phyloP scores from a whole-genome alignment of 495 filamentous ascomycete genomes.

The Neurospora hispaniola region DNA sequence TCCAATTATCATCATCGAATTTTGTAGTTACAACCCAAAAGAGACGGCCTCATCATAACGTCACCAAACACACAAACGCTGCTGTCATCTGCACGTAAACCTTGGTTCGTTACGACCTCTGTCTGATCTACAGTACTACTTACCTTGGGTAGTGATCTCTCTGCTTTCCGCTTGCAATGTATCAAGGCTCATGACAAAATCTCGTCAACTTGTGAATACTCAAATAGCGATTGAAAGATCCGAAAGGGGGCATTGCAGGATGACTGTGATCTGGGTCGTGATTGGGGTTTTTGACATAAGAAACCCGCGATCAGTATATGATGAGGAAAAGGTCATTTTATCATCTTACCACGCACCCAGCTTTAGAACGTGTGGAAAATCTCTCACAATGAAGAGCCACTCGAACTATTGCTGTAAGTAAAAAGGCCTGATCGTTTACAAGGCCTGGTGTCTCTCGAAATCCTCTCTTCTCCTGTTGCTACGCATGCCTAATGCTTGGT shows the following conservation, averaged over 20 bases:
- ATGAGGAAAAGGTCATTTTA: neutral
- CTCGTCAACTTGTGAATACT: neutral
- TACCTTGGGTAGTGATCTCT: too few species aligned
- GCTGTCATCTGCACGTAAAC: too few species aligned
- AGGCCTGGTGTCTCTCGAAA: neutral
- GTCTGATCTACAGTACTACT: too few species aligned
- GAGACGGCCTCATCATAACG: neutral
- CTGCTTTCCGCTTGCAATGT: too few species aligned
- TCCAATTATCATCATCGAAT: neutral
- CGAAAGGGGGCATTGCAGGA: neutral
- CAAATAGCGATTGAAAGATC: neutral
- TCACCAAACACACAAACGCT: neutral
- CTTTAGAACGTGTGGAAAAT: neutral
- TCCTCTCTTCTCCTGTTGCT: neutral
- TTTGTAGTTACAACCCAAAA: neutral
- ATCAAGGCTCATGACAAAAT: neutral
- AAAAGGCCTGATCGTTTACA: neutral
- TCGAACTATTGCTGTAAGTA: neutral
- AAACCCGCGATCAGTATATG: neutral
- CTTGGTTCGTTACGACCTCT: too few species aligned
- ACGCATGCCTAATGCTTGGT: neutral
- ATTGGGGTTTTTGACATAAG: neutral
- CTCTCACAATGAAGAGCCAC: neutral
- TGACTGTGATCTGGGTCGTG: neutral
- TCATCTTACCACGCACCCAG: neutral